Evolutionary conservation across 805 yeast genomes (phyloP).

Genomic region (Suhomyces sp.): DNA sequence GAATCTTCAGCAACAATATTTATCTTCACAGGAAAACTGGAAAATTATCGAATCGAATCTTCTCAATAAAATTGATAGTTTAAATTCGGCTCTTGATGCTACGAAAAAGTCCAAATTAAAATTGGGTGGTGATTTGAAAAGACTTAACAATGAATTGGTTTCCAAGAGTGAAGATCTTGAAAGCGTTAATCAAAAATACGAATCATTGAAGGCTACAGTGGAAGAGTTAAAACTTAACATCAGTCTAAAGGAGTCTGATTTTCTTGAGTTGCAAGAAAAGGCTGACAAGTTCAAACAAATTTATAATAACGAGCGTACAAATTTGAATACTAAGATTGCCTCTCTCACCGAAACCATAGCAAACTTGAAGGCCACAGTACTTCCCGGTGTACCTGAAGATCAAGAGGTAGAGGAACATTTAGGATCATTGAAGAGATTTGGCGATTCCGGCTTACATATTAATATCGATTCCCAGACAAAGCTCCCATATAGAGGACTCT

Average conservation of each 20-base stretch:
- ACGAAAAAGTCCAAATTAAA: constrained; percentile 29
- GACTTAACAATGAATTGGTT: constrained; percentile 14
- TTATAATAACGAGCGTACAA: constrained; percentile 30
- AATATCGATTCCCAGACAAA: constrained; percentile 15
- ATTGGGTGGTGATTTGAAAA: constrained; percentile 37
- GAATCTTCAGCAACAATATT: constrained; percentile 65
- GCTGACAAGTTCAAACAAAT: constrained; percentile 32
- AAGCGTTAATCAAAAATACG: constrained; percentile 25
- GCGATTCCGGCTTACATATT: constrained; percentile 14
- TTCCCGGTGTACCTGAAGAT: background rate
- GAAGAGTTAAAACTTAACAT: constrained; percentile 19
- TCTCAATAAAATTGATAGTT: constrained; percentile 44
- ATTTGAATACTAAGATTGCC: constrained; percentile 27
- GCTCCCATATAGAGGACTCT: constrained; percentile 7
- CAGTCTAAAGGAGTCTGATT: constrained; percentile 22
- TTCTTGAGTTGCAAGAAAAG: constrained; percentile 26
- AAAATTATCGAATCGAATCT: constrained; percentile 71
- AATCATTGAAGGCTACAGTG: constrained; percentile 1
- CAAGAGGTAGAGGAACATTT: background rate
- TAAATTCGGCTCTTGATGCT: constrained; percentile 27
- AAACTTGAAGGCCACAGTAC: constrained; percentile 1
- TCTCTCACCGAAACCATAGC: constrained; percentile 20
- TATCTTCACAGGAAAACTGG: constrained; percentile 80
- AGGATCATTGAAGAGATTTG: constrained; percentile 1
- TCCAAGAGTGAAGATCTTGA: constrained; percentile 14